phyloP scores from a whole-genome alignment of 1,139 yeast species.

The Pichia sp. region DNA sequence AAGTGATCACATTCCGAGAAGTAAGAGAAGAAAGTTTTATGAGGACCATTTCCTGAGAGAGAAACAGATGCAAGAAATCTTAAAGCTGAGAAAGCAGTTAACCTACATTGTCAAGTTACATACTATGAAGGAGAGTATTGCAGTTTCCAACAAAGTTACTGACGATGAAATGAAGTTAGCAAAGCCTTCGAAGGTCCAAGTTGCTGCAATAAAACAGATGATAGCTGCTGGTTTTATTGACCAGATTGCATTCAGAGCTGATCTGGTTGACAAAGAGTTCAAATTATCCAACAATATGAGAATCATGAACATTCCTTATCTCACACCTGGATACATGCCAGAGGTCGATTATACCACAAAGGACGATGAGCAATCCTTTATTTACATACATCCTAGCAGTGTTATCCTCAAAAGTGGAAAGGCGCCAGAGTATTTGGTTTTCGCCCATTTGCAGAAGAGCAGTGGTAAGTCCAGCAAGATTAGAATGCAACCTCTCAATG shows the following conservation, averaged over 20 bases:
- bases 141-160: constrained; percentile 34
- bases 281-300: constrained; percentile 50
- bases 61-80: constrained; percentile 78
- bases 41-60: constrained; percentile 53
- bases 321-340: constrained; percentile 43
- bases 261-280: constrained; percentile 59
- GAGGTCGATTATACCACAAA: constrained; percentile 15
- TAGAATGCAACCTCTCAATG: constrained; percentile 72
- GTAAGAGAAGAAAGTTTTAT: constrained; percentile 42
- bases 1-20: constrained; percentile 60
- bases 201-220: constrained; percentile 83
- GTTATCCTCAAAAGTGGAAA: constrained; percentile 50
- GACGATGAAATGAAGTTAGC: constrained; percentile 51
- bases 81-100: constrained; percentile 73
- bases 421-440: constrained; percentile 66
- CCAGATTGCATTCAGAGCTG: constrained; percentile 82
- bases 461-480: constrained; percentile 31
- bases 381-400: constrained; percentile 75
- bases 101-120: constrained; percentile 63
- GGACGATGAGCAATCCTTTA: constrained; percentile 43
- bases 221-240: constrained; percentile 89
- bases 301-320: constrained; percentile 64
- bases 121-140: constrained; percentile 52
- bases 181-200: constrained; percentile 64
- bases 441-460: constrained; percentile 47